Conservation (phyloP, 176 grass and related monocot genomes). For the Paspalum vaginatum region DNA sequence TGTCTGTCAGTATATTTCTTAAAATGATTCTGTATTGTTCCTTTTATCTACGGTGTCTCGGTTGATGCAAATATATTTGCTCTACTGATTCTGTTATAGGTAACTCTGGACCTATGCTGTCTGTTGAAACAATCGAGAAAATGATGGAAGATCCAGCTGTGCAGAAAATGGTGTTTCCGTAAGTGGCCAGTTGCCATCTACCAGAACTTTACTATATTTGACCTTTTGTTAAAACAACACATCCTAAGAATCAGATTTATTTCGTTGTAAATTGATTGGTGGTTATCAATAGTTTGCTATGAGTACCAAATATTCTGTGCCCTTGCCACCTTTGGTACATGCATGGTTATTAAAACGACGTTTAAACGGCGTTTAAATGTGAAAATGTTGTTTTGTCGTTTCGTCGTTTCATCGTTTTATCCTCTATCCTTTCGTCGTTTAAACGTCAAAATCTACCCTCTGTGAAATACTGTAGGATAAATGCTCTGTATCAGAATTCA, state of each 20-base stretch:
- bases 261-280: conserved; percentile 11
- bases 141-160: conserved; percentile 99
- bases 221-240: conserved; percentile 1
- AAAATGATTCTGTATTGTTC: conserved; percentile 29
- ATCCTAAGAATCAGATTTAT: background rate
- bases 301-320: background rate
- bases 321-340: background rate
- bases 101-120: conserved; percentile 61
- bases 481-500: background rate
- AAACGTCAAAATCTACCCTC: too few relatives aligned
- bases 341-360: too few relatives aligned
- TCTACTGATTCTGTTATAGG: conserved; percentile 49
- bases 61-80: conserved; percentile 16
- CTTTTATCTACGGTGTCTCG: conserved; percentile 13
- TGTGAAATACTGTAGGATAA: background rate
- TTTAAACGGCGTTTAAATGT: too few relatives aligned
- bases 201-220: conserved; percentile 14
- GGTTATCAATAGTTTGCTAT: conserved; percentile 9
- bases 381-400: too few relatives aligned
- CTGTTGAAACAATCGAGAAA: conserved; percentile 91
- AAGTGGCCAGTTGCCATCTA: conserved; percentile 58
- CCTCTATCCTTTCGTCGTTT: too few relatives aligned
- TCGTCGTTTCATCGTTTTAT: too few relatives aligned
- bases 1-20: conserved; percentile 18
- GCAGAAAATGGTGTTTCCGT: conserved; percentile 99